Evolutionary conservation across 2,329 filamentous ascomycete species (phyloP).

Genomic region (Tolypocladium ophioglossoides): DNA sequence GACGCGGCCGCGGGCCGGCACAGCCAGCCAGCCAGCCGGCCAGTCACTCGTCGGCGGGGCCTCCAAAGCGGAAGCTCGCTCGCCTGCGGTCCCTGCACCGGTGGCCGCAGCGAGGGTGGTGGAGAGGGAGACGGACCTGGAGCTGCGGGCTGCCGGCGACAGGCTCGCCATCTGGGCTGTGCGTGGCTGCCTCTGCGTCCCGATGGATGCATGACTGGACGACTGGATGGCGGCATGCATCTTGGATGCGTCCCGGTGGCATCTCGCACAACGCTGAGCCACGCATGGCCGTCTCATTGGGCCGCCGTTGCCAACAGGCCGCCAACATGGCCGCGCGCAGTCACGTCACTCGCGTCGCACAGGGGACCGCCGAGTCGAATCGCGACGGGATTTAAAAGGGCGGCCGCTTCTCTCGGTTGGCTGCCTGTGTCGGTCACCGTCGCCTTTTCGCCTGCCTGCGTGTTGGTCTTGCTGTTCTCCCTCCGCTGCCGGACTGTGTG

Average conservation of each 20-base stretch:
- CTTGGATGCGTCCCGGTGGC: neutral
- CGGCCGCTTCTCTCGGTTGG: neutral
- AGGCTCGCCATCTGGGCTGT: neutral
- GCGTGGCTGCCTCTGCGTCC: neutral
- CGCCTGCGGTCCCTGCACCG: neutral
- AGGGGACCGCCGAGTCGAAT: neutral
- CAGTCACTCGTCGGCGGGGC: neutral
- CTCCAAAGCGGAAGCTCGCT: neutral
- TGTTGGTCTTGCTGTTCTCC: neutral
- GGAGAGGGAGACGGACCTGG: neutral
- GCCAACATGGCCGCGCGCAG: neutral
- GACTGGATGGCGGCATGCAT: neutral
- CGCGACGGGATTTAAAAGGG: neutral
- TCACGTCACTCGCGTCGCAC: slow-evolving; percentile 1
- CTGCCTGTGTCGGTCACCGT: neutral
- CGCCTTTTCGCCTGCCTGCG: neutral
- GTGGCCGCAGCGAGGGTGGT: neutral
- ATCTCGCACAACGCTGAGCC: neutral
- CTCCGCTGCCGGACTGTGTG: neutral
- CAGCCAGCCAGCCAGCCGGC: neutral
- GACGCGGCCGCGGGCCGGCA: neutral
- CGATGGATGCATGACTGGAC: neutral
- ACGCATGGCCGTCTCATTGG: slow-evolving; percentile 2
- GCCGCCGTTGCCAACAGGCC: neutral
- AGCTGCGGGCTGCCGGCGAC: neutral